phyloP scores from a whole-genome alignment of 2,329 filamentous ascomycete species.

The Fusarium dimerum region DNA sequence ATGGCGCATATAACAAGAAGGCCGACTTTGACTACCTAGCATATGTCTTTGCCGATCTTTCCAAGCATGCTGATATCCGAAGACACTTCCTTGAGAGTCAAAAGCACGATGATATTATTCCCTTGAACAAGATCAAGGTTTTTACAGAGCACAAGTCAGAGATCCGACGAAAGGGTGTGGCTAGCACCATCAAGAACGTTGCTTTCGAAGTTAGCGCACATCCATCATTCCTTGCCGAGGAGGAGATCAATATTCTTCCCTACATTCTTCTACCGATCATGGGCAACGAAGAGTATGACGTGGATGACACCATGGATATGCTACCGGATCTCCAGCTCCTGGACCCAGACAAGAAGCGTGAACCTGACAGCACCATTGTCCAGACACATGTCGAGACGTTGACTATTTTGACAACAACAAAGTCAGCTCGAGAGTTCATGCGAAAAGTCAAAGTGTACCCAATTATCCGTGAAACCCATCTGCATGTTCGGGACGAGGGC shows the following conservation, averaged over 20 bases:
- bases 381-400: slow-evolving; percentile 89
- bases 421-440: slow-evolving; percentile 72
- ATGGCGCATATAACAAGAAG: slow-evolving; percentile 77
- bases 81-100: slow-evolving; percentile 74
- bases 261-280: slow-evolving; percentile 88
- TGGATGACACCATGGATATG: slow-evolving; percentile 86
- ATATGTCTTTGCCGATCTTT: slow-evolving; percentile 91
- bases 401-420: slow-evolving; percentile 77
- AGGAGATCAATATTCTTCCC: slow-evolving; percentile 78
- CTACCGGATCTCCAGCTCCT: slow-evolving; percentile 86
- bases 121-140: slow-evolving; percentile 86
- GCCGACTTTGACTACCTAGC: slow-evolving; percentile 91
- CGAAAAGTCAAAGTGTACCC: slow-evolving; percentile 82
- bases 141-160: slow-evolving; percentile 89
- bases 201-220: slow-evolving; percentile 81
- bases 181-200: slow-evolving; percentile 91
- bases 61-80: slow-evolving; percentile 75
- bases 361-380: slow-evolving; percentile 74
- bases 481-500: slow-evolving; percentile 73
- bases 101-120: slow-evolving; percentile 79
- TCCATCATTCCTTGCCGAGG: slow-evolving; percentile 66
- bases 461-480: slow-evolving; percentile 82
- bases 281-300: slow-evolving; percentile 82
- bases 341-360: slow-evolving; percentile 84
- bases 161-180: slow-evolving; percentile 89